phyloP scores from a whole-genome alignment of 306 rosid species.

The Prosopis cineraria region DNA sequence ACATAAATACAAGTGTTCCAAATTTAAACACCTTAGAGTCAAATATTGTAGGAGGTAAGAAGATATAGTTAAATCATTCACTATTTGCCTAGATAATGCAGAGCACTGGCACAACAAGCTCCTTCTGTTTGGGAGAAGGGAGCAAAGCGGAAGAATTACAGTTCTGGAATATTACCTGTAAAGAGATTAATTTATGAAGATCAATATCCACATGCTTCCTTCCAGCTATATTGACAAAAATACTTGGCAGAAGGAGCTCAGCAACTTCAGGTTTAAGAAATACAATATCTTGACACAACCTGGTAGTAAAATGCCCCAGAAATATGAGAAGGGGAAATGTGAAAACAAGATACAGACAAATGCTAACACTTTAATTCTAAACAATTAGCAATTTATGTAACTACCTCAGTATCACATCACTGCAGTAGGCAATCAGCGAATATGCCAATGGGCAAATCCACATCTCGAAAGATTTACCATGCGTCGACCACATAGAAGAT shows the following conservation, averaged over 20 bases:
- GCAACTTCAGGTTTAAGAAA: slow-evolving; percentile 81
- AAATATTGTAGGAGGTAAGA: slow-evolving; percentile 4
- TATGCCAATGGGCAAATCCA: slow-evolving; percentile 88
- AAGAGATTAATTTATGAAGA: slow-evolving; percentile 64
- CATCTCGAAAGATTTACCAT: slow-evolving; percentile 69
- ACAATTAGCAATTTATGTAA: slow-evolving; percentile 2
- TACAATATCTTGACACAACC: slow-evolving; percentile 87
- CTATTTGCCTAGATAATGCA: slow-evolving; percentile 2
- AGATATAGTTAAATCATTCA: background rate
- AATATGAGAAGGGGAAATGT: slow-evolving; percentile 31
- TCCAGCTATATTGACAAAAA: slow-evolving; percentile 75
- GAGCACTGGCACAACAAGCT: slow-evolving; percentile 16
- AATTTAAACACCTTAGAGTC: background rate
- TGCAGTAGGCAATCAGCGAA: slow-evolving; percentile 68
- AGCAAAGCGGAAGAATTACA: slow-evolving; percentile 7
- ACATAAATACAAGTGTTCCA: background rate
- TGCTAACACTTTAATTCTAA: background rate
- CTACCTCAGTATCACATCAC: slow-evolving; percentile 84
- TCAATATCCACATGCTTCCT: slow-evolving; percentile 71
- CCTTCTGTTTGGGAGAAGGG: background rate
- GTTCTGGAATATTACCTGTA: slow-evolving; percentile 55
- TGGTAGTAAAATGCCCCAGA: slow-evolving; percentile 41
- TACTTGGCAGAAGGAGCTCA: slow-evolving; percentile 79
- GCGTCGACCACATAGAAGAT: slow-evolving; percentile 70
- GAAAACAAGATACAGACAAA: slow-evolving; percentile 18